Evolutionary conservation across 495 filamentous ascomycete genomes (phyloP), one percentile per base, ranked within the genome.

Genomic region (Xylaria flabelliformis): DNA sequence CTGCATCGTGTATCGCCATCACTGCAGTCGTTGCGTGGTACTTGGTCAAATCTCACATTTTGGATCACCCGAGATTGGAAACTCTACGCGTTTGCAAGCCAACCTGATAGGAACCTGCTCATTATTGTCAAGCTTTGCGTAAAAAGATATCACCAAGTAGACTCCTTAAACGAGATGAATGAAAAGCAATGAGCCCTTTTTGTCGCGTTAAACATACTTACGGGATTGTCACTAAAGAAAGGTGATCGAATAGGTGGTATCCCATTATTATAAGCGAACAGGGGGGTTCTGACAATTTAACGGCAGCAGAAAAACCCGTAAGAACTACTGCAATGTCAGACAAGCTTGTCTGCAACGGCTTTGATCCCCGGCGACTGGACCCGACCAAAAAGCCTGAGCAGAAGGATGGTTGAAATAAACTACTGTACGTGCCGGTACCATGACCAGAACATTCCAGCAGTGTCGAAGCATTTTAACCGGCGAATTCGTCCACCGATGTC

Each of bases 331-430:
- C 41, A 64, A 64, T 26, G 62, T 48, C 46, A 66, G 29, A 51
- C 42, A 12, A 21, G 42, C 46, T 34, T 24, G 67, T 26, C 42
- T 64, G 67, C 58, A 70, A 62, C 68, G 68, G 68, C 68, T 63
- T 50, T 34, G 56, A 63, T 70, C 58, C 55, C 68, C 68, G 56
- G 67, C 24, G 50, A 48, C 50, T 51, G 51, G 55, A 42, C 12
- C 46, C 67, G 26, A 61, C 41, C 44, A 62, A 29, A 34, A 46
- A 17, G 26, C 6, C 67, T 8, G 15, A 62, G 44, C 29, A n/a
- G 17, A 39, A 5, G 15, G 68, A 24, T 36, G 69, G 59, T 55
- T 32, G 63, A 56, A 69, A 17, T 29, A 41, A 6, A 34, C 39
- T 36, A 32, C 32, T 44, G 29, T 36, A 56, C 7, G 17, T 21